These are phyloP conservation scores for Penicillium roqueforti DNA, from an alignment of 495 filamentous ascomycete genomes.

Conservation along the genomic window DNA sequence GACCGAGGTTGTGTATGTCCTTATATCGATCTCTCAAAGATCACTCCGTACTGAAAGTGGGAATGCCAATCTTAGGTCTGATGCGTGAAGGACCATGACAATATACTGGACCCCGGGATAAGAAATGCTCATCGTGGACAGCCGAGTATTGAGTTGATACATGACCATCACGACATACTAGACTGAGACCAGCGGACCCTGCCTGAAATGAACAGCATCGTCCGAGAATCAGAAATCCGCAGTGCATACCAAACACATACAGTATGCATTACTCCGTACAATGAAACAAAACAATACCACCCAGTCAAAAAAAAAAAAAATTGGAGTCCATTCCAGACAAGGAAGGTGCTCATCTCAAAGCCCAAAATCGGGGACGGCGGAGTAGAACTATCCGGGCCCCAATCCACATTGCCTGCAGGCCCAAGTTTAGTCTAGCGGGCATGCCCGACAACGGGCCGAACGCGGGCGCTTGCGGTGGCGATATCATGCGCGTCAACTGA, in stretches of 20 bases:
- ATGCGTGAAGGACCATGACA: background rate
- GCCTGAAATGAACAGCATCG: background rate
- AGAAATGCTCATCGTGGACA: too few species aligned
- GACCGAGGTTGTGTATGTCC: background rate
- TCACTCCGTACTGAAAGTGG: background rate
- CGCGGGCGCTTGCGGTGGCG: constrained; percentile 21
- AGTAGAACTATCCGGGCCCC: constrained; percentile 6
- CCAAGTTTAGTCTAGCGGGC: constrained; percentile 31
- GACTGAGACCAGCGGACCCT: background rate
- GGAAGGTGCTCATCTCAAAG: constrained; percentile 20
- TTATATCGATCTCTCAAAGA: background rate
- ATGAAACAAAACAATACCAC: constrained; percentile 4
- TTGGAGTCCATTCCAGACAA: constrained; percentile 19
- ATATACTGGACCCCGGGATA: too few species aligned
- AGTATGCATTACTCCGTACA: background rate
- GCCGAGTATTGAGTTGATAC: background rate
- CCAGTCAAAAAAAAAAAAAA: constrained; percentile 12
- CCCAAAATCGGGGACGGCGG: constrained; percentile 11
- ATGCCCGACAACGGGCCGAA: constrained; percentile 34
- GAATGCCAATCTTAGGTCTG: background rate
- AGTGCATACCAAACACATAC: background rate
- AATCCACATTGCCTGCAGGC: constrained; percentile 13
- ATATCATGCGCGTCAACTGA: constrained; percentile 12
- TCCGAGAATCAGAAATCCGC: background rate
- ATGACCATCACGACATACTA: background rate